A percentile compares a stretch with the other conserved stretches of the same genome.
Evolutionary conservation across 164 flowering plant species (phyloP).

Genomic region (Liriodendron chinense): DNA sequence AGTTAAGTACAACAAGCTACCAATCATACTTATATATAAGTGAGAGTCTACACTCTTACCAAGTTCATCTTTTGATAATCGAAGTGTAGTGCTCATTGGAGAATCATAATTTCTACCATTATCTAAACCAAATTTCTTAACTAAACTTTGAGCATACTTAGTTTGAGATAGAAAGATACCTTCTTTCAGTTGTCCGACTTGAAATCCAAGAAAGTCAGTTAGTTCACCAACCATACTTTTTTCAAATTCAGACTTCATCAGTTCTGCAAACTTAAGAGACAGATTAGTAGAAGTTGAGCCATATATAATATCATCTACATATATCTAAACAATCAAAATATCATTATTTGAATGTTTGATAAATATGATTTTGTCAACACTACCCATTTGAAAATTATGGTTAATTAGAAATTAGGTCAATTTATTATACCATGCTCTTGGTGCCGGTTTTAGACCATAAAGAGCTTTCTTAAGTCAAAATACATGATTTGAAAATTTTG

Average conservation of each 20-base stretch:
- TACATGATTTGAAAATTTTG: not conserved
- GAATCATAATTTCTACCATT: not conserved
- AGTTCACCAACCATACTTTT: not conserved
- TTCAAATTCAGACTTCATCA: not conserved
- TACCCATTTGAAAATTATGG: not conserved
- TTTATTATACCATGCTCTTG: slow-evolving; percentile 9
- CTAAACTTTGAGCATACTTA: not conserved
- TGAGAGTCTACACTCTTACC: not conserved
- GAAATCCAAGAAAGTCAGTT: not conserved
- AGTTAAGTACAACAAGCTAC: not conserved
- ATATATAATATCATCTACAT: slow-evolving; percentile 11
- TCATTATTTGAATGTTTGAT: not conserved
- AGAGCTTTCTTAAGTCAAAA: not conserved
- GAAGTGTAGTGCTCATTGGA: not conserved
- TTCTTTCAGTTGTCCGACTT: not conserved
- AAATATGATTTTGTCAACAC: not conserved
- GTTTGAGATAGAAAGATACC: not conserved
- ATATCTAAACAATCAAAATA: not conserved
- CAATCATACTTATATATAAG: not conserved
- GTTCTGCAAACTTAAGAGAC: not conserved
- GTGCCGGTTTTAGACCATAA: slow-evolving; percentile 13
- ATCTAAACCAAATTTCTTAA: not conserved
- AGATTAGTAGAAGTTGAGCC: too few relatives aligned
- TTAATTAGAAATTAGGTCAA: not conserved
- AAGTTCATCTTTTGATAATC: not conserved